These are phyloP conservation scores for Hypericum androsaemum DNA, from an alignment of 345 rosid species.

Conservation along the genomic window DNA sequence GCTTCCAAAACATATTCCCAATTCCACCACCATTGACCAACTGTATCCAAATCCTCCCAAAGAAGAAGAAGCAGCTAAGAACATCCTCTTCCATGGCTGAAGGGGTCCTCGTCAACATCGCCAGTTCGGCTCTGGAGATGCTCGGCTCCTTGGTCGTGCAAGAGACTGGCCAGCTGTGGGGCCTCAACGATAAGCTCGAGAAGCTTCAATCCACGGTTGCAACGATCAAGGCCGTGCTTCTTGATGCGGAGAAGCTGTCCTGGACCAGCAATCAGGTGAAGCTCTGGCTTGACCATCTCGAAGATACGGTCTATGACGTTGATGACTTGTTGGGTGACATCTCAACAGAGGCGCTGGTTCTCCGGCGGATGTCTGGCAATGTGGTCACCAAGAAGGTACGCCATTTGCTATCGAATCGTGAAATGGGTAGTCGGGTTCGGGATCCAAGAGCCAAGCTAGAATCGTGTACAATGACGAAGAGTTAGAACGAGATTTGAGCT, in stretches of 20 bases:
- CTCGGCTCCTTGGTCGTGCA: background rate
- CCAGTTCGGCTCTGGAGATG: background rate
- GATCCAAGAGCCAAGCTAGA: background rate
- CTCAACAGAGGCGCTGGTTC: background rate
- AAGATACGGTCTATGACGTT: background rate
- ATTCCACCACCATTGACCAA: too few relatives aligned
- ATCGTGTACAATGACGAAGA: conserved; percentile 1
- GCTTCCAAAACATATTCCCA: too few relatives aligned
- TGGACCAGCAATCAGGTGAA: background rate
- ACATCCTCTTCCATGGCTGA: background rate
- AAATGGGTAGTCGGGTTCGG: background rate
- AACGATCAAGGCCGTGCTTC: conserved; percentile 4
- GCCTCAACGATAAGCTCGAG: background rate
- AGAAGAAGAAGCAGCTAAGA: too few relatives aligned
- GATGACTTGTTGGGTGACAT: conserved; percentile 7
- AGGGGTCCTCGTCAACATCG: background rate
- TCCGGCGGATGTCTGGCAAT: background rate
- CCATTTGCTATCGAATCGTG: background rate
- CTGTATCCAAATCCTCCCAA: too few relatives aligned
- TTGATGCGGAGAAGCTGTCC: conserved; percentile 1
- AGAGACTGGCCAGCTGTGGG: conserved; percentile 5
- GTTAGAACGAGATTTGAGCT: background rate
- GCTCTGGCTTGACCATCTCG: conserved; percentile 6
- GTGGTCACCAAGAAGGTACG: background rate
- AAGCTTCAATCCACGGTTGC: background rate